phyloP scores from a whole-genome alignment of 768 basidiomycete species.

The Hemileccinum rubropunctum region DNA sequence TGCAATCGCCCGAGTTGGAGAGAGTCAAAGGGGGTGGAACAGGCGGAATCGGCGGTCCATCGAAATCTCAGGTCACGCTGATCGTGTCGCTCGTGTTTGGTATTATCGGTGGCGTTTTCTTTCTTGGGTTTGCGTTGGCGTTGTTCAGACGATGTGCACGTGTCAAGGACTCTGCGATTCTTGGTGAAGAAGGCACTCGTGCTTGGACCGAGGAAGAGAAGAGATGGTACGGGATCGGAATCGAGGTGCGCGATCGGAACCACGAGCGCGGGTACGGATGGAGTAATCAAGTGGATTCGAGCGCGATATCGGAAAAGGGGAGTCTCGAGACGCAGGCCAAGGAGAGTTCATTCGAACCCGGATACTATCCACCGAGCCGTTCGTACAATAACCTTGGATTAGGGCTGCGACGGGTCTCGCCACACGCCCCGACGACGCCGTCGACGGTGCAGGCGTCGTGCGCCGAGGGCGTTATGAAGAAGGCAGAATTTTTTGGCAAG shows the following conservation, averaged over 20 bases:
- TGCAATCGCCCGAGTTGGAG: slow-evolving; percentile 43
- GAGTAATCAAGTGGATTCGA: slow-evolving; percentile 28
- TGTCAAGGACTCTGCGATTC: slow-evolving; percentile 59
- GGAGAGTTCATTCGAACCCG: slow-evolving; percentile 14
- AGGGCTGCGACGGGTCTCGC: slow-evolving; percentile 49
- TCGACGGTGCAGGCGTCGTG: slow-evolving; percentile 30
- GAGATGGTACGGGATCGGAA: slow-evolving; percentile 62
- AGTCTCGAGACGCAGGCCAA: slow-evolving; percentile 29
- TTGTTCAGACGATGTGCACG: slow-evolving; percentile 52
- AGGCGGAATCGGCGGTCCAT: slow-evolving; percentile 39
- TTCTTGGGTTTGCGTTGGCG: slow-evolving; percentile 55
- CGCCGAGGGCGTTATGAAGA: slow-evolving; percentile 60
- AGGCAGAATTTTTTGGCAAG: slow-evolving; percentile 64
- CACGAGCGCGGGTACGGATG: slow-evolving; percentile 30
- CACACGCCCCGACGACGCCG: slow-evolving; percentile 43
- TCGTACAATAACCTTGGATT: slow-evolving; percentile 34
- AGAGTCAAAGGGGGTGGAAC: slow-evolving; percentile 34
- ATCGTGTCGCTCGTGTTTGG: slow-evolving; percentile 64
- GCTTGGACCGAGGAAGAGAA: slow-evolving; percentile 65
- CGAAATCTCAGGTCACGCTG: slow-evolving; percentile 50
- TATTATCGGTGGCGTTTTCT: slow-evolving; percentile 54
- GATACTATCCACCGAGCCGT: slow-evolving; percentile 6
- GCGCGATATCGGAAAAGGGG: slow-evolving; percentile 29
- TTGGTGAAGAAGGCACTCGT: slow-evolving; percentile 54
- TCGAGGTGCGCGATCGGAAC: slow-evolving; percentile 17